Base-by-base conservation (phyloP, 345 rosid species). In the Physaria fendleri region DNA sequence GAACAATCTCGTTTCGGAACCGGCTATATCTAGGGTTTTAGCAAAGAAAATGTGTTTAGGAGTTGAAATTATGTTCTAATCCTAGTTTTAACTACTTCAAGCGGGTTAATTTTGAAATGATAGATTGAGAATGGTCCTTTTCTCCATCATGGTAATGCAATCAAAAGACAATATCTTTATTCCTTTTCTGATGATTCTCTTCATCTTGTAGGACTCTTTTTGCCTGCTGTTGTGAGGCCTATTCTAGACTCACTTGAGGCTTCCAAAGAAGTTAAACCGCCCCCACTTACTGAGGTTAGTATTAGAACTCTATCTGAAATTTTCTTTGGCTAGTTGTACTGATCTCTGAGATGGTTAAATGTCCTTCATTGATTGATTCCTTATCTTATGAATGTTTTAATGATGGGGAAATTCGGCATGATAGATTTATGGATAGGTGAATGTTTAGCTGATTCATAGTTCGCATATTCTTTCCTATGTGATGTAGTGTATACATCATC, bases 221-320 rank as follows among this genome's bases (percentile, higher is more conserved):
- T 90, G 65, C 99, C 97, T 15, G 97, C 99, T 52, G 88, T 85
- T 47, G 97, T 90, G 50, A 84, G 95, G 74, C 99, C 99, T 63
- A 82, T 94, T 13, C 75, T 94, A 20, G 97, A 94, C 71, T 94
- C 99, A 9, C 71, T 85, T 10, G 97, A 87, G 73, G 71, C 95
- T 14, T 76, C 92, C 43, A 87, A 94, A 74, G 76, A 84, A 74
- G 93, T 94, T 53, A 79, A 79, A 53, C 88, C 79, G 33, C 87
- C 96, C 56, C 74, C 94, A 13, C 66, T 87, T 51, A 82, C 76
- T 33, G 84, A 87, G 72, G 99, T 94, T 62, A 82, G 97, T 70
- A 21, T 30, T 11, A 0, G 6, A 22, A 50, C 35, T 49, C 51
- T 64, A 0, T 20, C 0, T 47, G 10, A 25, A 5, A 3, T 2